These are phyloP conservation scores for Spatholobus suberectus DNA, from an alignment of 306 rosid genomes.

Conservation along the genomic window DNA sequence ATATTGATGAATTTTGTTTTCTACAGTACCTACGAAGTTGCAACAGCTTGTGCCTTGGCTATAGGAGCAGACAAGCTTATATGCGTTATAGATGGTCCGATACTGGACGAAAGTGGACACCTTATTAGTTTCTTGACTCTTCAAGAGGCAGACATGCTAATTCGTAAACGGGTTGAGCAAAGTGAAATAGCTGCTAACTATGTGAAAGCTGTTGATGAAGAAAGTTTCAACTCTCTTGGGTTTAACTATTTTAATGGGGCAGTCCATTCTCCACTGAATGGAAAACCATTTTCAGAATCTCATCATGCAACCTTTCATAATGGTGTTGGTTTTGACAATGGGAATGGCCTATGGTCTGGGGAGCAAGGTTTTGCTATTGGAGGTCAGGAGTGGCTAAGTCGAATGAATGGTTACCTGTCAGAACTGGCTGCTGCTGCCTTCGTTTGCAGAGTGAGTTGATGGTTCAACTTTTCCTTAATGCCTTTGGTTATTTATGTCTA, in stretches of 20 bases:
- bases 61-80: constrained; percentile 80
- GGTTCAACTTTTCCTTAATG: not conserved
- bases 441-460: constrained; percentile 73
- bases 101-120: constrained; percentile 70
- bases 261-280: constrained; percentile 44
- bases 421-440: constrained; percentile 92
- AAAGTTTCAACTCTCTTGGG: constrained; percentile 45
- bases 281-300: constrained; percentile 41
- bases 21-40: constrained; percentile 80
- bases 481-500: not conserved
- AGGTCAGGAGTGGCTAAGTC: constrained; percentile 70
- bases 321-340: constrained; percentile 77
- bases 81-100: constrained; percentile 80
- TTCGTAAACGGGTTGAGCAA: constrained; percentile 71
- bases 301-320: constrained; percentile 56
- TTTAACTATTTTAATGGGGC: constrained; percentile 34
- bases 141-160: constrained; percentile 77
- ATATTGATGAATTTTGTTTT: constrained; percentile 40
- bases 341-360: constrained; percentile 68
- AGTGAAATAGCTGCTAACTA: constrained; percentile 81
- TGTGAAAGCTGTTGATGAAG: constrained; percentile 72
- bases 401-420: constrained; percentile 74
- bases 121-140: constrained; percentile 73
- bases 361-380: constrained; percentile 84
- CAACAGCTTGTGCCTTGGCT: constrained; percentile 82